These are phyloP conservation scores for Entomortierella chlamydospora DNA, from an alignment of 192 early-diverging fungal genomes.

Conservation along the genomic window DNA sequence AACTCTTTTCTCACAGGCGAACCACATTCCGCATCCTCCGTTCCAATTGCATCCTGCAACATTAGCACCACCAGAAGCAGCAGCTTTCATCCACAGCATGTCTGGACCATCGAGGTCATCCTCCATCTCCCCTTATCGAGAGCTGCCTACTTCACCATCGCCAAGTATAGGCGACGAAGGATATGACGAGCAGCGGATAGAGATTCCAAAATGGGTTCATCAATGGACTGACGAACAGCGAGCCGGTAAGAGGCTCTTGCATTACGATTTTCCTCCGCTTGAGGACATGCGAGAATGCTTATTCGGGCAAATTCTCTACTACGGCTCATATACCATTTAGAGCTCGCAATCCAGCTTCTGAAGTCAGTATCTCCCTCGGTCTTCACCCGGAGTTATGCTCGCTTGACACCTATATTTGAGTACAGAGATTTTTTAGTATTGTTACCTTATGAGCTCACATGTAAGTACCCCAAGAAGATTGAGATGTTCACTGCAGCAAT, in stretches of 20 bases:
- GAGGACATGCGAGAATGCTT: background rate
- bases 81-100: conserved; percentile 14
- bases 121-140: conserved; percentile 19
- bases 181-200: conserved; percentile 57
- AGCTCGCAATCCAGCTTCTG: conserved; percentile 41
- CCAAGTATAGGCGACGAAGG: conserved; percentile 49
- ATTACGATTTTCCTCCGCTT: background rate
- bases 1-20: background rate
- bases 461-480: conserved; percentile 1
- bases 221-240: conserved; percentile 62
- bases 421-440: conserved; percentile 49
- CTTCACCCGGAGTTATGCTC: conserved; percentile 36
- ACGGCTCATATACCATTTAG: background rate
- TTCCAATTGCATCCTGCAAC: background rate
- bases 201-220: conserved; percentile 53
- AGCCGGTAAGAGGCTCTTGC: conserved; percentile 32
- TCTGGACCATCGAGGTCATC: conserved; percentile 30
- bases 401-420: conserved; percentile 34
- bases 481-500: background rate
- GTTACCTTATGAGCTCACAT: conserved; percentile 42
- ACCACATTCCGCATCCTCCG: background rate
- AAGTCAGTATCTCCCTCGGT: conserved; percentile 50
- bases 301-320: background rate
- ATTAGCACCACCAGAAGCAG: background rate
- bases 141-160: conserved; percentile 9